Evolutionary conservation across 495 filamentous ascomycete genomes (phyloP).

Genomic region (Xylaria cubensis): DNA sequence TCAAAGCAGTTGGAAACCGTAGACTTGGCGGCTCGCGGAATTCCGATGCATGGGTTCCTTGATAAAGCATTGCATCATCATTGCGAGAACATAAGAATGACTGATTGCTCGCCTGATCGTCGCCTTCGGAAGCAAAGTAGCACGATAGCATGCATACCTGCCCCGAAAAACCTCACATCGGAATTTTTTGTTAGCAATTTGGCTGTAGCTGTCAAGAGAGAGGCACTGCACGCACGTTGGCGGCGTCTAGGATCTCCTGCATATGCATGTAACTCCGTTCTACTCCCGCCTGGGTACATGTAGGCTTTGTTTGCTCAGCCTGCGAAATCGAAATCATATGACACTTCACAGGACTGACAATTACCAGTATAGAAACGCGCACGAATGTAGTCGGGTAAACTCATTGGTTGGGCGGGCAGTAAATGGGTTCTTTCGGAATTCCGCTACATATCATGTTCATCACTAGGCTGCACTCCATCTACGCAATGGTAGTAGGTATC

Average conservation of each 20-base stretch:
- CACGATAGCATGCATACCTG: background rate
- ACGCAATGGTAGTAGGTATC: conserved; percentile 4
- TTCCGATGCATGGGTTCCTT: background rate
- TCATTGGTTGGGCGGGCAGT: background rate
- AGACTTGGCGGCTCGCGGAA: conserved; percentile 1
- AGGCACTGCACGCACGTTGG: conserved; percentile 20
- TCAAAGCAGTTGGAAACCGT: background rate
- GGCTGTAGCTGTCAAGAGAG: background rate
- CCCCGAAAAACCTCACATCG: background rate
- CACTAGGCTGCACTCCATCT: background rate
- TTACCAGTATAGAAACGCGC: background rate
- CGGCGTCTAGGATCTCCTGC: conserved; percentile 21
- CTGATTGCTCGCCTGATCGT: conserved; percentile 23
- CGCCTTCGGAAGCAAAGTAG: background rate
- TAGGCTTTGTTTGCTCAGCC: conserved; percentile 18
- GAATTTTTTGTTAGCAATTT: background rate
- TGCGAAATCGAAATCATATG: conserved; percentile 14
- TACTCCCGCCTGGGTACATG: too few relatives aligned
- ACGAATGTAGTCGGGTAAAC: background rate
- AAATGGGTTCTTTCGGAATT: background rate
- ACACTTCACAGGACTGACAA: background rate
- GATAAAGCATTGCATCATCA: background rate
- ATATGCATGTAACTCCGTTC: conserved; percentile 12
- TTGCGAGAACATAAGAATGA: background rate
- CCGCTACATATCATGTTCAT: background rate